A percentile compares a stretch with the other conserved stretches of the same genome.
These are phyloP conservation scores for Fusarium phyllophilum DNA, from an alignment of 2,329 filamentous ascomycete species.

Conservation along the genomic window DNA sequence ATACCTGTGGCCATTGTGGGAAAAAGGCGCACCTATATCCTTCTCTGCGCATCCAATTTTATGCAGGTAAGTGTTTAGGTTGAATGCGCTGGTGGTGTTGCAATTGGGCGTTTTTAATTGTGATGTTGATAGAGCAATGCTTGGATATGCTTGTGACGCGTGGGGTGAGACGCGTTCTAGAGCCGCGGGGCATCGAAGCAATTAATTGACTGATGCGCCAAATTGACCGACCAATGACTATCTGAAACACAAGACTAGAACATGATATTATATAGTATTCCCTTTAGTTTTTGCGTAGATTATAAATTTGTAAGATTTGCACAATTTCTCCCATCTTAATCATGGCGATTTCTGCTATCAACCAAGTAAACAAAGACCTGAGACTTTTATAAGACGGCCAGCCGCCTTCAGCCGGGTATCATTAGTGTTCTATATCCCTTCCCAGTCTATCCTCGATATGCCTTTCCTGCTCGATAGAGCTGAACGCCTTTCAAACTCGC, in stretches of 20 bases:
- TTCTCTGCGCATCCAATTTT: conserved; percentile 11
- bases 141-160: conserved; percentile 36
- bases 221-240: neutral
- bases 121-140: conserved; percentile 40
- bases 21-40: neutral
- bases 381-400: neutral
- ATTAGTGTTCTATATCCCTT: neutral
- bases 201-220: conserved; percentile 4
- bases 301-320: neutral
- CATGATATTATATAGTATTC: too few species aligned
- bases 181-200: conserved; percentile 35
- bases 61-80: neutral
- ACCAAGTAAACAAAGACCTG: neutral
- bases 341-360: accelerated
- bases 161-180: conserved; percentile 39
- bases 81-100: neutral
- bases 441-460: neutral
- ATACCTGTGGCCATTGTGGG: conserved; percentile 51
- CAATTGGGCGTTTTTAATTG: neutral
- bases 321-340: neutral
- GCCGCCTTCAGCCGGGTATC: neutral
- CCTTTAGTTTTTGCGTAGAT: accelerated
- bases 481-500: neutral
- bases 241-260: neutral
- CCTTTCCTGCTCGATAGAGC: neutral